Evolutionary conservation across 1,284 basidiomycete genomes (phyloP), one percentile per base, ranked within the genome.

Genomic region (Coriolopsis trogii): DNA sequence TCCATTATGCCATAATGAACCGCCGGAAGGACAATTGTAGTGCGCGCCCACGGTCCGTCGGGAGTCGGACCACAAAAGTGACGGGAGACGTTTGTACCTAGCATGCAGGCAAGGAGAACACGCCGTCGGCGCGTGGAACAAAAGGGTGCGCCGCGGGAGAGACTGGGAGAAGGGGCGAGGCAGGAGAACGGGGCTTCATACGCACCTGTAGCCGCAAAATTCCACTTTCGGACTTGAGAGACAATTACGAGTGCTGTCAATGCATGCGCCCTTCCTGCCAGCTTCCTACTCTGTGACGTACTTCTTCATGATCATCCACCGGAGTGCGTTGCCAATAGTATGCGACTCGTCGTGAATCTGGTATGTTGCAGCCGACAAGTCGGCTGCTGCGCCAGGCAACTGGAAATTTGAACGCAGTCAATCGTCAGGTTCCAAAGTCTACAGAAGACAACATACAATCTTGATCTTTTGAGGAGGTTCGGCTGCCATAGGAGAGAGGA

Each of bases 221-320:
- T 98, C 94, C 51, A 98, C 96, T 63, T 94, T 93, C n/a, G 96
- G 92, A 68, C 96, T 98, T 46, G n/a, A n/a, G 23, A 47, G 25
- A 51, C 46, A 53, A 47, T 47, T 46, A n/a, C 4, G 29, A 25
- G 18, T 18, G 6, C 34, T 34, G 36, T 53, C 51, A 53, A 43
- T 53, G 45, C 50, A 47, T 46, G 33, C 18, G 21, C 10, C 36
- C 21, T 18, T 18, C 9, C n/a, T n/a, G n/a, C 4, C 9, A 43
- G 10, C 0, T 30, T 24, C 50, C 30, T 40, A 38, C 24, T 23
- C 16, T 40, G 18, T 4, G 39, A 67, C 85, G 67, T 67, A 98
- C 96, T 99, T 96, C 75, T 98, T 98, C 96, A 98, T 98, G 56
- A 98, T 73, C 89, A 98, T 98, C 92, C 93, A 99, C 48, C 96